Evolutionary conservation across 768 basidiomycete species (phyloP).

Genomic region (Pilatotrama ljubarskyi): DNA sequence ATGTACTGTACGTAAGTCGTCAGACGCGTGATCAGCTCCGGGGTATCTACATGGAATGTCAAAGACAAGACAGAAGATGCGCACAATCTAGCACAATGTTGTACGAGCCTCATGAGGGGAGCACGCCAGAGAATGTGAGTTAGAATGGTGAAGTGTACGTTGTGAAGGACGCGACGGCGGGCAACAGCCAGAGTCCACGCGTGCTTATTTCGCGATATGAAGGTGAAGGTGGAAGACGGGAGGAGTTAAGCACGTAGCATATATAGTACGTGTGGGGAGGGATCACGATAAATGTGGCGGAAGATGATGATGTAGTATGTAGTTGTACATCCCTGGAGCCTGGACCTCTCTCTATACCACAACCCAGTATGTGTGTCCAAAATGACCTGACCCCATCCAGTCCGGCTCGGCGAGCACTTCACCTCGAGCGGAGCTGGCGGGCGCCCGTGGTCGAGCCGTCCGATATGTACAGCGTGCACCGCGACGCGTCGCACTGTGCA

Average conservation of each 20-base stretch:
- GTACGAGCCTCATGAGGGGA: not conserved
- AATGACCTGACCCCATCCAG: slow-evolving; percentile 6
- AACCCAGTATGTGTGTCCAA: slow-evolving; percentile 10
- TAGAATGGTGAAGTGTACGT: not conserved
- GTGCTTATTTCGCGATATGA: not conserved
- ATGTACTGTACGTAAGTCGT: slow-evolving; percentile 1
- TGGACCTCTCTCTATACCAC: slow-evolving; percentile 22
- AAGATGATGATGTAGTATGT: slow-evolving; percentile 1
- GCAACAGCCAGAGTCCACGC: slow-evolving; percentile 8
- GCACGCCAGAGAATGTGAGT: not conserved
- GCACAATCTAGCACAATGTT: not conserved
- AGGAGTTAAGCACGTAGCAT: slow-evolving; percentile 9
- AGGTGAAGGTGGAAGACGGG: not conserved
- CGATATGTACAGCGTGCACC: slow-evolving; percentile 15
- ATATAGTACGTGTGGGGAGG: slow-evolving; percentile 10
- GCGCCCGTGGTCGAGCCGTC: slow-evolving; percentile 6
- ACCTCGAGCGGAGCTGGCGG: slow-evolving; percentile 2
- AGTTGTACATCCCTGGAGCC: slow-evolving; percentile 16
- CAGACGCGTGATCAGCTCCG: not conserved
- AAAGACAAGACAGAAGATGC: not conserved
- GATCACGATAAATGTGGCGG: slow-evolving; percentile 11
- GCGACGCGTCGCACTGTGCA: slow-evolving; percentile 12
- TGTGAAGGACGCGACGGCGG: not conserved
- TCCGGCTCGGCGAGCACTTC: slow-evolving; percentile 17
- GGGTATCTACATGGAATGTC: slow-evolving; percentile 2